phyloP scores from a whole-genome alignment of 2,329 filamentous ascomycete species.

The Fusarium falciforme region DNA sequence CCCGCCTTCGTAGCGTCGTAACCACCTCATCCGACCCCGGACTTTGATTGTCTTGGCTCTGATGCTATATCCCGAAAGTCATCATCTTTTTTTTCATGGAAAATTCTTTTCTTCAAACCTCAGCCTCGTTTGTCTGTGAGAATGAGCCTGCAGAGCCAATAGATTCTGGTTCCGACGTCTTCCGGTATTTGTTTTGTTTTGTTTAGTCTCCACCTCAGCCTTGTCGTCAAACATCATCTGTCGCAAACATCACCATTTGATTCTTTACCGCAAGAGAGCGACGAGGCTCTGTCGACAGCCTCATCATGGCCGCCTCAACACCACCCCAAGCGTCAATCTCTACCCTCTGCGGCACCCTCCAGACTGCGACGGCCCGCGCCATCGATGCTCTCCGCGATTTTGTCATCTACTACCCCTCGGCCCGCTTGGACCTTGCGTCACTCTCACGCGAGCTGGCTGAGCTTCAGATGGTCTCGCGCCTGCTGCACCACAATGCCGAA shows the following conservation, averaged over 20 bases:
- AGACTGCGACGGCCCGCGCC: slow-evolving; percentile 29
- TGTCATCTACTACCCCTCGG: slow-evolving; percentile 37
- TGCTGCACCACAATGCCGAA: slow-evolving; percentile 40
- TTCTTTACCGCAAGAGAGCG: neutral
- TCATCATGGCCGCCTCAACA: slow-evolving; percentile 17
- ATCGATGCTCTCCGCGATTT: slow-evolving; percentile 40
- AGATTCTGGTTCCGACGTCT: neutral
- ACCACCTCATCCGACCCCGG: slow-evolving; percentile 20
- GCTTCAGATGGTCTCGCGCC: slow-evolving; percentile 41
- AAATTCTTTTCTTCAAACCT: neutral
- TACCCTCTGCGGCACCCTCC: slow-evolving; percentile 36
- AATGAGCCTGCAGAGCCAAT: neutral
- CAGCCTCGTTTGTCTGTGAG: neutral
- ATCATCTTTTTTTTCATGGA: neutral
- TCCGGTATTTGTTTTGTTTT: neutral
- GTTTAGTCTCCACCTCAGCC: neutral
- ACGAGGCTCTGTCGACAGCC: neutral
- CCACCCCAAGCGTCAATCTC: slow-evolving; percentile 12
- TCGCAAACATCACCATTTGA: neutral
- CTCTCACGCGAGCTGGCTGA: slow-evolving; percentile 45
- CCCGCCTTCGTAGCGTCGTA: slow-evolving; percentile 9
- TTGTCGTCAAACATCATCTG: neutral
- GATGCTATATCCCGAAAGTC: slow-evolving; percentile 1
- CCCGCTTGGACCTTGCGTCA: slow-evolving; percentile 38
- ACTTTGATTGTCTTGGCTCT: slow-evolving; percentile 9